phyloP scores from a whole-genome alignment of 2,329 filamentous ascomycete genomes.

The Pyrenochaeta sp. region DNA sequence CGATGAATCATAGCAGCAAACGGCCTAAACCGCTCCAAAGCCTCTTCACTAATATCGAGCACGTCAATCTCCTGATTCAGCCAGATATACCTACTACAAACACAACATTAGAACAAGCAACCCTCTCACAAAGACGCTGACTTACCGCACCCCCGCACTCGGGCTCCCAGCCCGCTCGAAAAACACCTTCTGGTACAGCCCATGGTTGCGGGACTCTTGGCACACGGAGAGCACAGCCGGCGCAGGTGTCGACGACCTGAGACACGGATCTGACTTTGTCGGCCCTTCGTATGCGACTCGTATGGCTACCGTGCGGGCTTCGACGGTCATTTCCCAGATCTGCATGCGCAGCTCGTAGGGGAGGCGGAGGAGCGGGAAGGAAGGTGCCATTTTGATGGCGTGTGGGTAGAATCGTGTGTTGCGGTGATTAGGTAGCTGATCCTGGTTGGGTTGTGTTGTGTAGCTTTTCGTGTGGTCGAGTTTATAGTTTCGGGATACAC shows the following conservation, averaged over 20 bases:
- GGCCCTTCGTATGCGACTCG: too few species aligned
- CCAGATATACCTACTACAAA: constrained; percentile 7
- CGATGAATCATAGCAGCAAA: constrained; percentile 6
- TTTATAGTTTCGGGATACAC: too few species aligned
- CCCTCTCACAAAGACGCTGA: background rate
- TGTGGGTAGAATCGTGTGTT: too few species aligned
- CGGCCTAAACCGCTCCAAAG: constrained; percentile 1
- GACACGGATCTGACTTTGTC: background rate
- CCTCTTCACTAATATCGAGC: constrained; percentile 3
- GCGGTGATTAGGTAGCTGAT: too few species aligned
- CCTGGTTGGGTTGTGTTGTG: too few species aligned
- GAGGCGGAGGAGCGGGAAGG: constrained; percentile 14
- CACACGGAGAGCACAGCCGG: constrained; percentile 10
- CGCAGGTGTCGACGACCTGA: constrained; percentile 9
- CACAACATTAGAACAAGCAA: background rate
- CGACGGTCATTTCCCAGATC: constrained; percentile 16
- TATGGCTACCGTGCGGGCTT: constrained; percentile 6
- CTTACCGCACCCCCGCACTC: background rate
- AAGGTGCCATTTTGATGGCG: constrained; percentile 11
- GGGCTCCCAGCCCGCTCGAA: background rate
- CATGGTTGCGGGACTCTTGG: constrained; percentile 13
- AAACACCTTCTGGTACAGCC: constrained; percentile 10
- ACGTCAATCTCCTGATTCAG: constrained; percentile 11
- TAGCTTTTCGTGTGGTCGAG: too few species aligned
- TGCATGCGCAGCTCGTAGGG: constrained; percentile 10